phyloP scores from a whole-genome alignment of 345 rosid species.

The Isatis tinctoria region DNA sequence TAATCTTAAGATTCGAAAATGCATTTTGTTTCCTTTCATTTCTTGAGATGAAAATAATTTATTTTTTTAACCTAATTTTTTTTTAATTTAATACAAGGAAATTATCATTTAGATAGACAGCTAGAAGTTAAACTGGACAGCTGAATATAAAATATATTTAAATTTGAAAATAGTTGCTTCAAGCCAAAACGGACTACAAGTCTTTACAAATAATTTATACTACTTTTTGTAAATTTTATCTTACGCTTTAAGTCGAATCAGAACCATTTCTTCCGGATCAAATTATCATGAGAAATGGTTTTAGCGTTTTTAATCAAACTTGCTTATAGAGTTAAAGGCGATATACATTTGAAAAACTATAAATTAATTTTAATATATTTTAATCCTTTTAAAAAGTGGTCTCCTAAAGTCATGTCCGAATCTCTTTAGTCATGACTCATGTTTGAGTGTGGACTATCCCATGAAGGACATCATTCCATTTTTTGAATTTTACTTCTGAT shows the following conservation, averaged over 20 bases:
- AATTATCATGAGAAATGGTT: neutral
- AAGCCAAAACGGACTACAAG: neutral
- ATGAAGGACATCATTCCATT: neutral
- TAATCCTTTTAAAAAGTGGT: neutral
- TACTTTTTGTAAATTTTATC: neutral
- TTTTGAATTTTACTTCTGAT: neutral
- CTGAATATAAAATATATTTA: neutral
- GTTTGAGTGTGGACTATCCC: neutral
- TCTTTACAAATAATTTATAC: neutral
- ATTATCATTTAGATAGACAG: neutral
- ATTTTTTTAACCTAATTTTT: neutral
- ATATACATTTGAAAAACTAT: neutral
- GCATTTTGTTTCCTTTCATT: neutral
- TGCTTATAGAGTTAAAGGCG: neutral
- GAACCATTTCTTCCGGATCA: neutral
- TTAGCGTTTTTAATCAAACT: neutral
- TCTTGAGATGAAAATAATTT: neutral
- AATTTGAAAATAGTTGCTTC: neutral
- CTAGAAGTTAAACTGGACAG: conserved; percentile 14
- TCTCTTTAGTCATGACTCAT: neutral
- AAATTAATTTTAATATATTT: neutral
- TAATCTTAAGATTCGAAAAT: neutral
- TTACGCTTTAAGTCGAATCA: neutral
- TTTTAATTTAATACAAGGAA: neutral
- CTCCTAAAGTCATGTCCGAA: neutral